A percentile compares a stretch with the other conserved stretches of the same genome.
These are phyloP conservation scores for Moniliophthora roreri DNA, from an alignment of 1,284 basidiomycete species.

Conservation along the genomic window DNA sequence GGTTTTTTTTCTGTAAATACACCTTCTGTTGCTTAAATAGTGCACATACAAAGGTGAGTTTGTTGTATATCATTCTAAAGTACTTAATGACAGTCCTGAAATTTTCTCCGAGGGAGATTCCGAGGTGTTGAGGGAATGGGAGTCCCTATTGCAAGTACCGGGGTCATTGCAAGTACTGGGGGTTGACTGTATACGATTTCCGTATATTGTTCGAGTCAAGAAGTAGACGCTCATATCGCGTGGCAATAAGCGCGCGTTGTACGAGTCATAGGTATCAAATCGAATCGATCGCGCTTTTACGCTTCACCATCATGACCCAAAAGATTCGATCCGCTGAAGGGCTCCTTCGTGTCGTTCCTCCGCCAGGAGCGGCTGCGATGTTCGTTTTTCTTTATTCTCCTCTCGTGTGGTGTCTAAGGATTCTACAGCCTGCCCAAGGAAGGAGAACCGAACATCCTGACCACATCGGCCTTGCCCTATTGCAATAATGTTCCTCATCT, in stretches of 20 bases:
- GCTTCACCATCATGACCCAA: constrained; percentile 47
- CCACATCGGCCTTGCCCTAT: constrained; percentile 96
- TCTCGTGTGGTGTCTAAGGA: constrained; percentile 6
- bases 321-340: constrained; percentile 65
- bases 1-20: too few relatives aligned
- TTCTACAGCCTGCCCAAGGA: constrained; percentile 73
- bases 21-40: too few relatives aligned
- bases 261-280: constrained; percentile 3
- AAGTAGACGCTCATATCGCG: background rate
- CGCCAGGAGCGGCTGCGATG: constrained; percentile 50
- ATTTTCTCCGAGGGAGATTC: too few relatives aligned
- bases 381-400: constrained; percentile 26
- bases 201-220: too few relatives aligned
- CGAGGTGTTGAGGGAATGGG: too few relatives aligned
- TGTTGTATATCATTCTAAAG: too few relatives aligned
- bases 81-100: too few relatives aligned
- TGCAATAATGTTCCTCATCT: constrained; percentile 99
- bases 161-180: too few relatives aligned
- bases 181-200: too few relatives aligned
- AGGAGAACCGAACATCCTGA: constrained; percentile 85
- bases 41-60: too few relatives aligned
- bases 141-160: too few relatives aligned
- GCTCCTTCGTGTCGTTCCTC: constrained; percentile 54
- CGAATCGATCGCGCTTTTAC: background rate
- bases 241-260: background rate